Evolutionary conservation across 2,329 filamentous ascomycete species (phyloP).

Genomic region (Hymenoscyphus occultus): DNA sequence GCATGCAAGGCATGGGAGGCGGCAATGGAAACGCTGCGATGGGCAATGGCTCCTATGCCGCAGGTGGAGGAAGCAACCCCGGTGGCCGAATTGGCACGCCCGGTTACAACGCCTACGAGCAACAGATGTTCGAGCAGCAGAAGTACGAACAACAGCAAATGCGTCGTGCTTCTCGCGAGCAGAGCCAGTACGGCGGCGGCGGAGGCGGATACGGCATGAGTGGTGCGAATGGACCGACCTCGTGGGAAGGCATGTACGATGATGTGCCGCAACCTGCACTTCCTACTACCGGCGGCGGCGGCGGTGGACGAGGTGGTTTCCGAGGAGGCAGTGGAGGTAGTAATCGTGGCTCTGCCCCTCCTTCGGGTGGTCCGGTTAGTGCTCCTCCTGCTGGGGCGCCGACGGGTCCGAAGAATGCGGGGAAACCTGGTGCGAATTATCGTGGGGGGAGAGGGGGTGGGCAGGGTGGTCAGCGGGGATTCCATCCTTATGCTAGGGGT

Average conservation of each 20-base stretch:
- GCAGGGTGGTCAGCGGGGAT: conserved; percentile 55
- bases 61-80: conserved; percentile 40
- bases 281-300: conserved; percentile 38
- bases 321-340: conserved; percentile 28
- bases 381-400: conserved; percentile 78
- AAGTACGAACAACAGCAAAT: conserved; percentile 69
- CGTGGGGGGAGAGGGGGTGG: conserved; percentile 81
- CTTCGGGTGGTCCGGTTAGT: conserved; percentile 40
- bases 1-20: conserved; percentile 26
- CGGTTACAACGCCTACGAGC: conserved; percentile 59
- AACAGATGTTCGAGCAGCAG: conserved; percentile 72
- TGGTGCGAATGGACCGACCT: conserved; percentile 64
- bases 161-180: conserved; percentile 43
- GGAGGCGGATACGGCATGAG: conserved; percentile 45
- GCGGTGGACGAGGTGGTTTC: conserved; percentile 31
- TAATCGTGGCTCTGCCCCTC: conserved; percentile 35
- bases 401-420: conserved; percentile 93
- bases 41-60: conserved; percentile 29
- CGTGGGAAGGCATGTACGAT: conserved; percentile 98
- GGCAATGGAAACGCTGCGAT: conserved; percentile 31
- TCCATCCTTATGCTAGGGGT: conserved; percentile 67
- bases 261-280: conserved; percentile 83
- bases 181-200: conserved; percentile 33
- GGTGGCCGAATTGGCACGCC: conserved; percentile 42
- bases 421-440: conserved; percentile 88